These are phyloP conservation scores for Cryptococcus sp. DNA, from an alignment of 1,284 basidiomycete species.

Conservation along the genomic window DNA sequence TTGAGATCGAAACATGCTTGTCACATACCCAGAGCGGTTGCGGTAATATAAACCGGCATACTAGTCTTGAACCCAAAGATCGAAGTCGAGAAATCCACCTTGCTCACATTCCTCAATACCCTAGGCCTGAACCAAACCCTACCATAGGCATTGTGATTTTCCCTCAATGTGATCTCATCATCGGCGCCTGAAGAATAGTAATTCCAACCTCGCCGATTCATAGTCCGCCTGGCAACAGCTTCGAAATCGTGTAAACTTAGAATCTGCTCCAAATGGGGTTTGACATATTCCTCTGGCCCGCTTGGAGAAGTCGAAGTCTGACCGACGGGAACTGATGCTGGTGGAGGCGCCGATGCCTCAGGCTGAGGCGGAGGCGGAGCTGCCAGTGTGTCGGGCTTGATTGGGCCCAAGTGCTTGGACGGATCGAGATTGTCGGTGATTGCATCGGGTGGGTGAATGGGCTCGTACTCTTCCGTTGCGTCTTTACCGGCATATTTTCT, in stretches of 20 bases:
- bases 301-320: constrained; percentile 30
- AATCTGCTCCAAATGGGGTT: constrained; percentile 68
- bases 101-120: constrained; percentile 70
- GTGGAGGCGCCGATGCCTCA: constrained; percentile 18
- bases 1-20: not conserved
- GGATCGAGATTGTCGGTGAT: constrained; percentile 72
- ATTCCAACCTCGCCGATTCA: constrained; percentile 79
- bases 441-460: constrained; percentile 82
- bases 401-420: constrained; percentile 55
- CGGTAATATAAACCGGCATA: constrained; percentile 73
- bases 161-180: constrained; percentile 80
- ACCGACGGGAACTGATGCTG: constrained; percentile 49
- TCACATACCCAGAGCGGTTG: constrained; percentile 31
- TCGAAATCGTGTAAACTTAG: constrained; percentile 90
- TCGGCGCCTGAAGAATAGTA: constrained; percentile 84
- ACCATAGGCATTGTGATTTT: constrained; percentile 76
- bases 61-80: constrained; percentile 67
- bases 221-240: constrained; percentile 67
- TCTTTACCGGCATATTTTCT: constrained; percentile 69
- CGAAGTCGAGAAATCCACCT: constrained; percentile 75
- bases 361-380: constrained; percentile 5
- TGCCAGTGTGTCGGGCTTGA: constrained; percentile 58
- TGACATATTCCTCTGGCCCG: constrained; percentile 36
- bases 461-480: constrained; percentile 74
- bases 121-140: constrained; percentile 93